Evolutionary conservation across 805 yeast species (phyloP).

Genomic region (Danielozyma ontarioensis): DNA sequence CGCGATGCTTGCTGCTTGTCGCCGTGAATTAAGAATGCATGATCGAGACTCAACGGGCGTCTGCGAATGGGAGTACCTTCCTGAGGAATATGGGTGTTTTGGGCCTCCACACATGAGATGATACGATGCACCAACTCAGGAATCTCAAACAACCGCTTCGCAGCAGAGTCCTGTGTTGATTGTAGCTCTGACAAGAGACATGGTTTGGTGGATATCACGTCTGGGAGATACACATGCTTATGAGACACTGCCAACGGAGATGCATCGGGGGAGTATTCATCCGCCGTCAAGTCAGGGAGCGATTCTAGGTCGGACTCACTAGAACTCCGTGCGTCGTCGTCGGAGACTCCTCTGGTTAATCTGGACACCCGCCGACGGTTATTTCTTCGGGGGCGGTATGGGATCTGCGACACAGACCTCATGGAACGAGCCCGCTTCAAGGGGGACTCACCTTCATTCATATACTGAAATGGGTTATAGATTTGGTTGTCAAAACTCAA

Average conservation of each 20-base stretch:
- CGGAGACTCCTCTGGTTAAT: conserved; percentile 9
- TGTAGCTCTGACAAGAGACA: too few species aligned
- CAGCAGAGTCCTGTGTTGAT: conserved; percentile 2
- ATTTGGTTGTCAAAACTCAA: conserved; percentile 13
- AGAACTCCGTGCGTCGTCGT: conserved; percentile 1
- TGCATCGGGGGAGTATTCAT: conserved; percentile 17
- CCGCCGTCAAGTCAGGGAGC: conserved; percentile 32
- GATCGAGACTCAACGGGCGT: conserved; percentile 62
- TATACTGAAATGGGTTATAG: conserved; percentile 9
- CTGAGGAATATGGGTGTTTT: conserved; percentile 48
- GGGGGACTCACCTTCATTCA: conserved; percentile 4
- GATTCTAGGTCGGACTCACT: conserved; percentile 28
- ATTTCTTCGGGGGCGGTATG: background rate
- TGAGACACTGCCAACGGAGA: conserved; percentile 4
- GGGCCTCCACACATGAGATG: conserved; percentile 54
- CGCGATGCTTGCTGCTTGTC: conserved; percentile 42
- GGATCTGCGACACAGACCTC: conserved; percentile 1
- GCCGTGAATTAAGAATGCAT: conserved; percentile 64
- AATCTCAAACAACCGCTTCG: conserved; percentile 48
- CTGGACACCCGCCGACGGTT: conserved; percentile 1
- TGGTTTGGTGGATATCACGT: background rate
- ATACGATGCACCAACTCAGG: conserved; percentile 73
- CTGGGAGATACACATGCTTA: background rate
- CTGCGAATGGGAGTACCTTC: conserved; percentile 59
- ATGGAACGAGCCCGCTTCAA: conserved; percentile 12